These are phyloP conservation scores for Cercospora citrullina DNA, from an alignment of 2,329 filamentous ascomycete genomes.

Conservation along the genomic window DNA sequence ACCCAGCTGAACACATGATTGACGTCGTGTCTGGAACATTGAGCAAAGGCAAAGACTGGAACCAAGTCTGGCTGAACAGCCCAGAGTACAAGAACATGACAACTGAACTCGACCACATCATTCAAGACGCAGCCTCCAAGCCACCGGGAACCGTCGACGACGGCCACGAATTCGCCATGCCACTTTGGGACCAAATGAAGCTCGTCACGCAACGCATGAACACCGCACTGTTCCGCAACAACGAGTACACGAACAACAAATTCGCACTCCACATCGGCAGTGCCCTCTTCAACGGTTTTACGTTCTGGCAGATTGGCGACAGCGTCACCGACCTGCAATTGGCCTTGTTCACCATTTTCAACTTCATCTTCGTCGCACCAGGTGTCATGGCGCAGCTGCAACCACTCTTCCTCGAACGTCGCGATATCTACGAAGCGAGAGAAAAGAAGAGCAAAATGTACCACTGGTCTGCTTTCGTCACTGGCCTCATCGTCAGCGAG, in stretches of 20 bases:
- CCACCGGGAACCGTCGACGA: constrained; percentile 43
- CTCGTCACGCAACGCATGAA: constrained; percentile 53
- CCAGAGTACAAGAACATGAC: constrained; percentile 40
- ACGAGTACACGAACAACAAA: constrained; percentile 67
- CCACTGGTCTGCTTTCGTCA: constrained; percentile 71
- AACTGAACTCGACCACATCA: constrained; percentile 46
- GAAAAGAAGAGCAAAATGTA: constrained; percentile 69
- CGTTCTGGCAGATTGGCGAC: constrained; percentile 48
- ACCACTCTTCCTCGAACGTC: constrained; percentile 59
- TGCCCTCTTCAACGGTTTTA: constrained; percentile 52
- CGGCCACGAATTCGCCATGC: constrained; percentile 48
- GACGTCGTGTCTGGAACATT: constrained; percentile 49
- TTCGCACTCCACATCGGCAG: constrained; percentile 56
- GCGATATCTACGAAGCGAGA: constrained; percentile 59
- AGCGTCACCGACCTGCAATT: constrained; percentile 42
- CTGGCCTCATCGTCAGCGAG: constrained; percentile 69
- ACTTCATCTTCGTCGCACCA: constrained; percentile 40
- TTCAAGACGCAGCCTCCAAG: constrained; percentile 40
- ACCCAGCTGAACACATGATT: constrained; percentile 57
- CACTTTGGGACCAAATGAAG: constrained; percentile 44
- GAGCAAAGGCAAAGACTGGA: constrained; percentile 47
- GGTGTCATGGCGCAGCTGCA: constrained; percentile 59
- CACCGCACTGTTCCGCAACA: constrained; percentile 63
- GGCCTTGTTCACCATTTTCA: constrained; percentile 39
- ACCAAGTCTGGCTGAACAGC: constrained; percentile 47